A percentile compares a stretch with the other conserved stretches of the same genome.
Conservation (phyloP, 2,329 filamentous ascomycete species). For the Leptographium wingfieldii region DNA sequence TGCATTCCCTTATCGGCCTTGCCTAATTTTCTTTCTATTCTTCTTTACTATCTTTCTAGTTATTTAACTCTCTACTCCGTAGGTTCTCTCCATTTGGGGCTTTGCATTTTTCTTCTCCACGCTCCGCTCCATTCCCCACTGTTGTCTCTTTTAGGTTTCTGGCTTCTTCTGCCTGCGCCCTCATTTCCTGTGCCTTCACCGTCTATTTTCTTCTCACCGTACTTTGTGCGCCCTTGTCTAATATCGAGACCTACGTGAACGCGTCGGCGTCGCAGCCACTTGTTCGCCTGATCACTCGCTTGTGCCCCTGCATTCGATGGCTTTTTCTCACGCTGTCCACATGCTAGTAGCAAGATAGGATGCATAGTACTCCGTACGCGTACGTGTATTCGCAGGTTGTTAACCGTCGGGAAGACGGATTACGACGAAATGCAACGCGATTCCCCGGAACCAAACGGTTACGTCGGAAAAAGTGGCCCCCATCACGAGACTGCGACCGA, state of each 20-base stretch:
- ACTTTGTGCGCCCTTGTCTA: neutral
- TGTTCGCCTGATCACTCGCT: neutral
- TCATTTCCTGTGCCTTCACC: neutral
- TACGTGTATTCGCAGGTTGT: neutral
- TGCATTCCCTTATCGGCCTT: neutral
- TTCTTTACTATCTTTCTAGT: neutral
- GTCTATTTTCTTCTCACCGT: slow-evolving; percentile 1
- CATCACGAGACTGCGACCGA: neutral
- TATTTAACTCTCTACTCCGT: neutral
- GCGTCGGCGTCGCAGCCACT: neutral
- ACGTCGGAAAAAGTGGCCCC: neutral
- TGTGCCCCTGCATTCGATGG: neutral
- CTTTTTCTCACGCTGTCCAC: neutral
- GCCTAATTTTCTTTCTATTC: neutral
- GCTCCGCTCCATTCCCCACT: slow-evolving; percentile 1
- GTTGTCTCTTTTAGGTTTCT: neutral
- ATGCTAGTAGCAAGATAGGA: too few species aligned
- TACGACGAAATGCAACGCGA: neutral
- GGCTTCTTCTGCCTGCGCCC: neutral
- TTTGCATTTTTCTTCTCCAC: slow-evolving; percentile 1
- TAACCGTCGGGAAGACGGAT: neutral
- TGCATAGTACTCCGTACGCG: too few species aligned
- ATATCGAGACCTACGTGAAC: neutral
- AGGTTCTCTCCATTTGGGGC: neutral
- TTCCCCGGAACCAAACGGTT: neutral